Base-by-base conservation (phyloP, 148 eudicot species). In the Rhododendron vialii region DNA sequence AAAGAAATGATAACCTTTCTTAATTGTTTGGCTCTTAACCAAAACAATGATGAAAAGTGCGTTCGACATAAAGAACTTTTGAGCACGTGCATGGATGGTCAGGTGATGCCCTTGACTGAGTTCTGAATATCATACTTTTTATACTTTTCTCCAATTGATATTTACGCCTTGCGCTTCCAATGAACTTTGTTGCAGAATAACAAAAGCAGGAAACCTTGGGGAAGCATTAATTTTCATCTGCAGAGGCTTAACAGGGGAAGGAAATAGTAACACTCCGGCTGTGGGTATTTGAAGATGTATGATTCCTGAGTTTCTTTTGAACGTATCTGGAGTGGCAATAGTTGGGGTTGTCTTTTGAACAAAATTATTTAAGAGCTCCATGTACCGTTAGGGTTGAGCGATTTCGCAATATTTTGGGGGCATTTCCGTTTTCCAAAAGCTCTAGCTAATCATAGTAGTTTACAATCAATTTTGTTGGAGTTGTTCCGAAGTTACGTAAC, bases 1-100 rank as follows among this genome's bases (percentile, higher is more conserved):
- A 98, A 94, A 88, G 98, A 98, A 88, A 95, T 92, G 95, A 80
- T 94, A 33, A 50, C 94, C 17, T 94, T 94, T 84, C 95, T 98
- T 30, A 94, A 89, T 89, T 98, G 98, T 86, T 86, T 94, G 92
- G 88, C 93, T 86, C 89, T 94, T 33, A 91, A 90, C 89, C 91
- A 98, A 17, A 91, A 91, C 94, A 91, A 89, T 47, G 97, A 94
- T 83, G 92, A 91, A 35, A 98, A 94, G 76, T 98, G 98, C 83
- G 89, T 45, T n/a, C 92, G 94, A 41, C 98, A 98, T 77, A 94
- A 94, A 90, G 91, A 92, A 51, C 91, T 91, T 79, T 87, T 98
- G 82, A 87, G 87, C 88, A 87, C 92, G 43, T 98, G 99, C 93
- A 92, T 98, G 97, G 92, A 91, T 47, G 92, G 94, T 89, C 99